A percentile compares a stretch with the other conserved stretches of the same genome.
These are phyloP conservation scores for Trichoderma sp. DNA, from an alignment of 2,329 filamentous ascomycete species.

Conservation along the genomic window DNA sequence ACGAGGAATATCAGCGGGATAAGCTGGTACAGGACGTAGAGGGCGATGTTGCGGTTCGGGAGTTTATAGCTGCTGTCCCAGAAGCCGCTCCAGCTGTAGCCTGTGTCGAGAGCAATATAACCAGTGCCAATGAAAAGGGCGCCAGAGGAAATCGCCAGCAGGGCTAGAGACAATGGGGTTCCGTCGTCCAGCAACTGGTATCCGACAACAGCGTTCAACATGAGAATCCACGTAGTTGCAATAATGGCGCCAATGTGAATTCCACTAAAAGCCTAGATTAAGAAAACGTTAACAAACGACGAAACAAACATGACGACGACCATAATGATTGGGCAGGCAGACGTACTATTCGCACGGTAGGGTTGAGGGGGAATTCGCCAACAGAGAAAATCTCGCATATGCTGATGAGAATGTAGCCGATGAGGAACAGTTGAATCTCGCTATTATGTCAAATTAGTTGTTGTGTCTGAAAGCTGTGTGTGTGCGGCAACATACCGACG, in stretches of 20 bases:
- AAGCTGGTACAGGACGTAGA: constrained; percentile 94
- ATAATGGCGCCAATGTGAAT: constrained; percentile 89
- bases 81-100: constrained; percentile 79
- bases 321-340: neutral
- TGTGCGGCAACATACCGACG: constrained; percentile 65
- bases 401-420: constrained; percentile 82
- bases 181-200: constrained; percentile 95
- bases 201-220: constrained; percentile 89
- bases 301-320: neutral
- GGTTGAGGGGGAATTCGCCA: constrained; percentile 79
- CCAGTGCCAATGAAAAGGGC: constrained; percentile 85
- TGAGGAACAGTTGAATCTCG: constrained; percentile 94
- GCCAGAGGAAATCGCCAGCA: constrained; percentile 72
- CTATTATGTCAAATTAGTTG: constrained; percentile 51
- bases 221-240: constrained; percentile 85
- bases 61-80: constrained; percentile 65
- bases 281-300: constrained; percentile 31
- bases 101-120: constrained; percentile 94
- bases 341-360: constrained; percentile 72
- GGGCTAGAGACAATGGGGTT: constrained; percentile 77
- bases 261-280: constrained; percentile 75
- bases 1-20: constrained; percentile 87
- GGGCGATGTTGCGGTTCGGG: constrained; percentile 75
- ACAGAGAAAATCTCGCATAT: constrained; percentile 98
- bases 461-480: no score